Conservation (phyloP, 73 alveolate species). For the Tetrahymena borealis region DNA sequence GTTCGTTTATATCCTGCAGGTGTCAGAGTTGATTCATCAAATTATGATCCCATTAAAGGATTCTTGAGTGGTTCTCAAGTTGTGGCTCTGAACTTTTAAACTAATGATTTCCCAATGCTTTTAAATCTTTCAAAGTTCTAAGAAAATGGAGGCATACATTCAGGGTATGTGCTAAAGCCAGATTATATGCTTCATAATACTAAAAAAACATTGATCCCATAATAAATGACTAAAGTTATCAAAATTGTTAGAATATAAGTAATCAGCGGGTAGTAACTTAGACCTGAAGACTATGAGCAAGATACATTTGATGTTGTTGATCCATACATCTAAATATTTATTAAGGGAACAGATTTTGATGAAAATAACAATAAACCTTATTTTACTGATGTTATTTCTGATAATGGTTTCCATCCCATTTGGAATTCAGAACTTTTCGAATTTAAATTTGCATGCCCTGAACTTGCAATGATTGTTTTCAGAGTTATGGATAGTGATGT, state of each 20-base stretch:
- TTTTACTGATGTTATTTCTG: slow-evolving; percentile 34
- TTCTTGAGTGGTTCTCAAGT: slow-evolving; percentile 82
- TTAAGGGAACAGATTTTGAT: slow-evolving; percentile 43
- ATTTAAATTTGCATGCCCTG: slow-evolving; percentile 49
- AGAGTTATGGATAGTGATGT: slow-evolving; percentile 35
- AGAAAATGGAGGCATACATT: slow-evolving; percentile 72
- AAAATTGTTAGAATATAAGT: slow-evolving; percentile 45
- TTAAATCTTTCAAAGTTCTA: slow-evolving; percentile 69
- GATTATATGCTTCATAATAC: slow-evolving; percentile 26
- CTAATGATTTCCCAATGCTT: slow-evolving; percentile 73
- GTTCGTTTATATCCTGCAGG: slow-evolving; percentile 90
- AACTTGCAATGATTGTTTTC: slow-evolving; percentile 51
- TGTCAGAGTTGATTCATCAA: slow-evolving; percentile 73
- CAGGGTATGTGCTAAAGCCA: slow-evolving; percentile 90
- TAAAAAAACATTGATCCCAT: not conserved
- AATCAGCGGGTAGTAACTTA: not conserved
- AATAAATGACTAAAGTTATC: slow-evolving; percentile 1
- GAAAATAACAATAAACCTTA: not conserved
- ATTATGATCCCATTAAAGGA: slow-evolving; percentile 79
- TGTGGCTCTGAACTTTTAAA: slow-evolving; percentile 85
- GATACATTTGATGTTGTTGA: slow-evolving; percentile 46
- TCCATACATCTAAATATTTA: slow-evolving; percentile 51
- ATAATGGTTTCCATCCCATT: slow-evolving; percentile 67
- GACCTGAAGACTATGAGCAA: slow-evolving; percentile 18
- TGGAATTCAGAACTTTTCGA: slow-evolving; percentile 36